Evolutionary conservation across 768 basidiomycete species (phyloP).

Genomic region (Boletus huronensis): DNA sequence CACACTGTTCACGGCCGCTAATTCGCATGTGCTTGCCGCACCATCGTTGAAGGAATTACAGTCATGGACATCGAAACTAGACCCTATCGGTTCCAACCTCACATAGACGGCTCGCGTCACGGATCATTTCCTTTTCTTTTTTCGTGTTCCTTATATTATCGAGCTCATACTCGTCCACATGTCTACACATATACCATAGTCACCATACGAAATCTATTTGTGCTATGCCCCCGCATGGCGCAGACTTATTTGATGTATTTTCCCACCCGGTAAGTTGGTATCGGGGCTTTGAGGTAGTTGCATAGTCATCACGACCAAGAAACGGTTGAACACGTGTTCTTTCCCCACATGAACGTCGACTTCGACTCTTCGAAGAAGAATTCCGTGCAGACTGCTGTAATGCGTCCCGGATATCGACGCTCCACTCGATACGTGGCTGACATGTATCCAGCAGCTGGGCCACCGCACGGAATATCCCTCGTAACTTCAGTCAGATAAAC

Average conservation of each 20-base stretch:
- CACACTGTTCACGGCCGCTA: conserved; percentile 87
- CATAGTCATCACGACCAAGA: not conserved
- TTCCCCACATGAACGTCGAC: conserved; percentile 8
- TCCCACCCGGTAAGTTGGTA: no score
- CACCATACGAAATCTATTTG: conserved; percentile 13
- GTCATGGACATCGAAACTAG: conserved; percentile 81
- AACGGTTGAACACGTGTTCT: not conserved
- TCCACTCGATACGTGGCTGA: conserved; percentile 12
- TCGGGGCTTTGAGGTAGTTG: not conserved
- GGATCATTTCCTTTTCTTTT: not conserved
- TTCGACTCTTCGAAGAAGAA: conserved; percentile 16
- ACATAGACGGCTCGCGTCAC: conserved; percentile 27
- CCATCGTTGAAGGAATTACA: conserved; percentile 78
- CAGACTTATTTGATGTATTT: not conserved
- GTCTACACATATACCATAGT: conserved; percentile 30
- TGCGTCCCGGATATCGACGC: not conserved
- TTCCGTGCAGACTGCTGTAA: no score
- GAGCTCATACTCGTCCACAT: conserved; percentile 16
- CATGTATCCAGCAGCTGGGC: not conserved
- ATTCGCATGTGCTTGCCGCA: conserved; percentile 87
- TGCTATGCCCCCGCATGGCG: not conserved
- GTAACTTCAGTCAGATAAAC: not conserved
- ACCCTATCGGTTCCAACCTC: conserved; percentile 68
- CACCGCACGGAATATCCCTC: not conserved
- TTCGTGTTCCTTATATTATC: conserved; percentile 16